Conservation (phyloP, 2,329 filamentous ascomycete genomes). For the Stachybotrys elegans region DNA sequence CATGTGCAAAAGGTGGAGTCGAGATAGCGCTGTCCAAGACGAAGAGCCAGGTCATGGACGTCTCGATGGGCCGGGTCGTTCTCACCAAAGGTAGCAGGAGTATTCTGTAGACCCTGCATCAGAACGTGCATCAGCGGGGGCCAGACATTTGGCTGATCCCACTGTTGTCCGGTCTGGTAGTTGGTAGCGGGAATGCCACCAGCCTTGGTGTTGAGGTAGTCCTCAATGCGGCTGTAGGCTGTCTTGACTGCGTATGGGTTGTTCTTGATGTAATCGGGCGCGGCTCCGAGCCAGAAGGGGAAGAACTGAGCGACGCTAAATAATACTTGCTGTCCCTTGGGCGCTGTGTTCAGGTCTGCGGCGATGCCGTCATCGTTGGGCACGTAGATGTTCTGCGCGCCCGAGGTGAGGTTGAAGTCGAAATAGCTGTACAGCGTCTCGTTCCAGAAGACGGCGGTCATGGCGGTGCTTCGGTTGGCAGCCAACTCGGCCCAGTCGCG, state of each 20-base stretch:
- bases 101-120: conserved; percentile 57
- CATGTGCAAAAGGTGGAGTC: conserved; percentile 67
- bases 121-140: conserved; percentile 61
- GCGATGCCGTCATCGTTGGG: conserved; percentile 37
- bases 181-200: conserved; percentile 62
- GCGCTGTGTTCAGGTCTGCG: conserved; percentile 34
- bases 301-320: conserved; percentile 59
- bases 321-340: conserved; percentile 49
- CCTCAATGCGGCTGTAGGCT: conserved; percentile 48
- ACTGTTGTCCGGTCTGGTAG: conserved; percentile 56
- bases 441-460: conserved; percentile 62
- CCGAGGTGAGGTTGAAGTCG: conserved; percentile 62
- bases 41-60: conserved; percentile 50
- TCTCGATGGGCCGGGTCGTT: conserved; percentile 49
- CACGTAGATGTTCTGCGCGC: conserved; percentile 49
- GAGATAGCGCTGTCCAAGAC: conserved; percentile 59
- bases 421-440: conserved; percentile 58
- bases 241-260: conserved; percentile 53
- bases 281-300: conserved; percentile 65
- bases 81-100: conserved; percentile 48
- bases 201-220: conserved; percentile 43
- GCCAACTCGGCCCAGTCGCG: conserved; percentile 45
- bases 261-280: conserved; percentile 49
- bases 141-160: conserved; percentile 69
- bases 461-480: conserved; percentile 51